A percentile compares a stretch with the other conserved stretches of the same genome.
Conservation (phyloP, 2,329 filamentous ascomycete species). For the Pyricularia sp. region DNA sequence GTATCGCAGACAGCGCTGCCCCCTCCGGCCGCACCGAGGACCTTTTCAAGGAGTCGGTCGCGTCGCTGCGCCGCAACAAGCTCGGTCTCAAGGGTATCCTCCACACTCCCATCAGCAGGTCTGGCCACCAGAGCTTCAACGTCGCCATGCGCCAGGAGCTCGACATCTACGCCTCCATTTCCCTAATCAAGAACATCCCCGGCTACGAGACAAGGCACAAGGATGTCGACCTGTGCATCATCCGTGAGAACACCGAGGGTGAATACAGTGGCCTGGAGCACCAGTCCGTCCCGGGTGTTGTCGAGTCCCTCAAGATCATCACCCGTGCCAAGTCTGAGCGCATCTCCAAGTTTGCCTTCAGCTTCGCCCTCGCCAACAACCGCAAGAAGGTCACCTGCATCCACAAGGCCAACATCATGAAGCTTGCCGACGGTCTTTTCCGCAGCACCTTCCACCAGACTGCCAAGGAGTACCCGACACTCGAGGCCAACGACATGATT, state of each 20-base stretch:
- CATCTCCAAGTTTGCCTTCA: conserved; percentile 97
- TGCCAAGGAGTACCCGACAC: conserved; percentile 88
- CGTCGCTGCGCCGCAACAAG: conserved; percentile 96
- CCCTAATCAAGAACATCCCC: conserved; percentile 98
- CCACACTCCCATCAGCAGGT: conserved; percentile 92
- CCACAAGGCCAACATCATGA: conserved; percentile 99
- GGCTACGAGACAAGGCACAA: conserved; percentile 97
- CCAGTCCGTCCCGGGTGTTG: conserved; percentile 91
- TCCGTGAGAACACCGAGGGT: conserved; percentile 99
- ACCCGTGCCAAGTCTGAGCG: conserved; percentile 98
- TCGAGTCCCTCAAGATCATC: conserved; percentile 99
- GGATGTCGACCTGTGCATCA: conserved; percentile 96
- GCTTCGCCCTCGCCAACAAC: conserved; percentile 97
- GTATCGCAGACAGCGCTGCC: conserved; percentile 66
- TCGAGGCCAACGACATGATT: conserved; percentile 99
- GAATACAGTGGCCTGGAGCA: conserved; percentile 99
- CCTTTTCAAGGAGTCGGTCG: conserved; percentile 90
- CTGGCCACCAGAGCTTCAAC: conserved; percentile 98
- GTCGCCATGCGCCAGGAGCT: conserved; percentile 98
- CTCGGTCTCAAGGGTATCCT: conserved; percentile 97
- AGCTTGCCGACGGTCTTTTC: conserved; percentile 97
- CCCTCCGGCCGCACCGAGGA: conserved; percentile 73
- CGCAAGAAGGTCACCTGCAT: conserved; percentile 99
- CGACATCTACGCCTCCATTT: conserved; percentile 97
- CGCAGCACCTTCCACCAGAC: conserved; percentile 92